These are phyloP conservation scores for Leccinum subgranulosum DNA, from an alignment of 768 basidiomycete genomes.

Conservation along the genomic window DNA sequence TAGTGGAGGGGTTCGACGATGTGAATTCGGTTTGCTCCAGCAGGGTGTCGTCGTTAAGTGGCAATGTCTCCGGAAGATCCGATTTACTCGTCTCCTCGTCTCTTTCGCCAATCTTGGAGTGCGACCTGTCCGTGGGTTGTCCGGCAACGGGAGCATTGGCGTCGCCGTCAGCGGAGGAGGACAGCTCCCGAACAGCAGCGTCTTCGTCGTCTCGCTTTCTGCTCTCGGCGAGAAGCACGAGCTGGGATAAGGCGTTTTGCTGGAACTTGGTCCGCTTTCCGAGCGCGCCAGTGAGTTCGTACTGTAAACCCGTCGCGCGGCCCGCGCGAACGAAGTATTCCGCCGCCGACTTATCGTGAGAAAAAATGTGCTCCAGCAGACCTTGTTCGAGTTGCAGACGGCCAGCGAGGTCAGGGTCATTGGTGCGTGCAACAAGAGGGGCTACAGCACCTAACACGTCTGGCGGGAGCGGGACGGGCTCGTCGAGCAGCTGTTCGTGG, in stretches of 20 bases:
- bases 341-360: conserved; percentile 74
- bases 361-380: conserved; percentile 70
- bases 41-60: conserved; percentile 93
- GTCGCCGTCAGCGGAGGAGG: conserved; percentile 1
- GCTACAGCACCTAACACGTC: conserved; percentile 40
- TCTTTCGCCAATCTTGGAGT: conserved; percentile 4
- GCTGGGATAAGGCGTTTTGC: conserved; percentile 76
- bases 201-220: conserved; percentile 38
- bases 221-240: conserved; percentile 92
- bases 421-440: conserved; percentile 38
- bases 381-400: conserved; percentile 74
- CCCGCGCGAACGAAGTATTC: conserved; percentile 78
- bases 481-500: conserved; percentile 78
- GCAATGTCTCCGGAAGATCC: conserved; percentile 71
- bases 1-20: conserved; percentile 53
- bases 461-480: conserved; percentile 61
- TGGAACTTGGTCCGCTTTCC: conserved; percentile 96
- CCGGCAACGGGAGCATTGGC: neutral
- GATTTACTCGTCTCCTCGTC: conserved; percentile 1
- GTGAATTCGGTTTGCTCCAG: conserved; percentile 94
- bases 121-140: conserved; percentile 7
- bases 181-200: neutral
- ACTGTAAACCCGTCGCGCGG: conserved; percentile 72
- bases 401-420: conserved; percentile 61
- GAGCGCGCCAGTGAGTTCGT: conserved; percentile 88